Base-by-base conservation (phyloP, 179 eudicot genomes). In the Beta macrorhiza region DNA sequence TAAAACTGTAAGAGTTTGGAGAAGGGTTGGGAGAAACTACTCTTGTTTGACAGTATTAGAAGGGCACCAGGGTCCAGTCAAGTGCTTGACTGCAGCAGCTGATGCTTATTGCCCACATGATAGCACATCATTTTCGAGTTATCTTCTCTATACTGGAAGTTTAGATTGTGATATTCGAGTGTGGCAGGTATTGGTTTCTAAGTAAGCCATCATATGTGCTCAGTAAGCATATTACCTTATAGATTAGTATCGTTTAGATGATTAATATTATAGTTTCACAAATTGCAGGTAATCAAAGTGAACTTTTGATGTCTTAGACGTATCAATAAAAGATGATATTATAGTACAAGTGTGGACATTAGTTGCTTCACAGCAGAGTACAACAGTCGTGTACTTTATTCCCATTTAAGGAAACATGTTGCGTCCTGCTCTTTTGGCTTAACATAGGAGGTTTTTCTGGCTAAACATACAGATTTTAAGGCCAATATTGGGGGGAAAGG, bases 1-100 rank as follows among this genome's bases (percentile, higher is more conserved):
- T 87, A 90, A 92, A 83, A 97, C 93, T 71, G 91, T 97, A 16
- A 92, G 99, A 89, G 87, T 97, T 65, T 97, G 98, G 99, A 87
- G 89, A 63, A 87, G 84, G 22, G 20, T 49, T 45, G 91, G 82
- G 2, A 84, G 87, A 44, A 82, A 75, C 79, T 92, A 75, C 78
- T 84, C 90, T 59, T 94, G 99, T 79, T 82, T 94, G 82, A 83
- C 90, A 15, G 90, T 94, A 19, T 76, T 91, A 82, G 93, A 92
- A 75, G 99, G 90, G 62, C 98, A 94, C 62, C 85, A 78, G 14
- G 91, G 90, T 61, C 97, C 99, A 59, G 93, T 97, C 82, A 90
- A 88, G 86, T 92, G 98, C 83, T 69, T 94, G 84, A 85, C 89
- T 67, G 90, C 82, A 55, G 84, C 72, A 59, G 79, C 82, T 44